phyloP scores from a whole-genome alignment of 257 asterid species.

The Penstemon davidsonii region DNA sequence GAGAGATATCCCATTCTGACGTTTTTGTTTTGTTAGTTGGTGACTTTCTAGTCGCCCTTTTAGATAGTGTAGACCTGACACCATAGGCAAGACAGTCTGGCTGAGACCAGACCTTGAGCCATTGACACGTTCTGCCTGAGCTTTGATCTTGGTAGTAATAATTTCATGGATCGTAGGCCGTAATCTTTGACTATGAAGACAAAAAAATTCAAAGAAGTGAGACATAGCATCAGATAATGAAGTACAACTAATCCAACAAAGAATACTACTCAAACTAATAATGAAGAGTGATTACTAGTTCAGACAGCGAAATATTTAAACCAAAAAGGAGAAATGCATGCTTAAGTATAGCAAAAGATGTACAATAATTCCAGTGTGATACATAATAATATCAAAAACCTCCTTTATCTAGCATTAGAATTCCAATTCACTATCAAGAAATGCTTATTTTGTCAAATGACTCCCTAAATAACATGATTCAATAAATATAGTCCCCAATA shows the following conservation, averaged over 20 bases:
- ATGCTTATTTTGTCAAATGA: slow-evolving; percentile 16
- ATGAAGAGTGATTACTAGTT: slow-evolving; percentile 10
- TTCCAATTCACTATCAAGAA: slow-evolving; percentile 1
- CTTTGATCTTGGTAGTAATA: slow-evolving; percentile 80
- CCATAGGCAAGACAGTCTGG: slow-evolving; percentile 53
- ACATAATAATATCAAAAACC: slow-evolving; percentile 8
- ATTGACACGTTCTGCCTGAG: slow-evolving; percentile 62
- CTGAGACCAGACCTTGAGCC: slow-evolving; percentile 61
- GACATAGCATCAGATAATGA: slow-evolving; percentile 24
- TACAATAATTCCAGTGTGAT: background rate
- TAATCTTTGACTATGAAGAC: slow-evolving; percentile 73
- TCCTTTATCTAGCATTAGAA: too few relatives aligned
- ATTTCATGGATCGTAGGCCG: slow-evolving; percentile 92
- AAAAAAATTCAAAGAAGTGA: slow-evolving; percentile 11
- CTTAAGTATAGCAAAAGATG: slow-evolving; percentile 21
- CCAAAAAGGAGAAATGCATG: slow-evolving; percentile 18
- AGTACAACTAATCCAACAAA: slow-evolving; percentile 14
- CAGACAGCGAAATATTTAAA: slow-evolving; percentile 19
- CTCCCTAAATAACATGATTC: slow-evolving; percentile 2
- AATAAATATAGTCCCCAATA: slow-evolving; percentile 15
- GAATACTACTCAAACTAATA: slow-evolving; percentile 15
- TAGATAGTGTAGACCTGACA: slow-evolving; percentile 66
- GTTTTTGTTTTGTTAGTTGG: slow-evolving; percentile 65
- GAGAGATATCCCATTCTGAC: slow-evolving; percentile 69
- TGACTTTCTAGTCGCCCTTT: slow-evolving; percentile 70